Evolutionary conservation across 1,139 yeast genomes (phyloP).

Genomic region (Taphrina pruni): DNA sequence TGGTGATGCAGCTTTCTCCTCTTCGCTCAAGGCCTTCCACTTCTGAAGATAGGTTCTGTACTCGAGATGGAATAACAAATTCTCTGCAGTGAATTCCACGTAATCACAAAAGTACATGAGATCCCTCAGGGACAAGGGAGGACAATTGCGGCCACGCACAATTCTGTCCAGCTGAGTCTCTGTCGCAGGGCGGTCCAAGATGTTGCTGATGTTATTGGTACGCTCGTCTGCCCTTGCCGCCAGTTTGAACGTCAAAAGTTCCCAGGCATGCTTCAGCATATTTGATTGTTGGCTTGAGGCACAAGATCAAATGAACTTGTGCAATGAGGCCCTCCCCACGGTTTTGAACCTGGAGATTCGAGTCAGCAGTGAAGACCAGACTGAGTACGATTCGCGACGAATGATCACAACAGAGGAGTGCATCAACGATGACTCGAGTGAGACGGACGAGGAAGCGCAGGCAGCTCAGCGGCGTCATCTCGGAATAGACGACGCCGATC

Average conservation of each 20-base stretch:
- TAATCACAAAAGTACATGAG: slow-evolving; percentile 11
- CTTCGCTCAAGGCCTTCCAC: background rate
- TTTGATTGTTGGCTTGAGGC: background rate
- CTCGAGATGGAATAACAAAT: slow-evolving; percentile 6
- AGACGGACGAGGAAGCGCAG: background rate
- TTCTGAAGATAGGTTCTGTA: background rate
- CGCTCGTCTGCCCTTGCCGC: background rate
- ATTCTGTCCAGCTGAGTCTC: slow-evolving; percentile 5
- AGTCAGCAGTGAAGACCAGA: too few relatives aligned
- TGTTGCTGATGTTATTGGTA: background rate
- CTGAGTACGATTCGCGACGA: background rate
- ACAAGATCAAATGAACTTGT: too few relatives aligned
- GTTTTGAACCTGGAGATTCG: too few relatives aligned
- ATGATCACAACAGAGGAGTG: background rate
- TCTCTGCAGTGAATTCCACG: slow-evolving; percentile 8
- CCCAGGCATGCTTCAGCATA: slow-evolving; percentile 10
- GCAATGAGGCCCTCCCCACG: too few relatives aligned
- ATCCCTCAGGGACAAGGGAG: slow-evolving; percentile 12
- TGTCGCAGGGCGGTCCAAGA: background rate
- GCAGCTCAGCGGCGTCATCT: slow-evolving; percentile 1
- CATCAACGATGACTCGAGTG: background rate
- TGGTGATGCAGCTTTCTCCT: slow-evolving; percentile 4
- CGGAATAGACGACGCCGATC: background rate
- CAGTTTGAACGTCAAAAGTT: background rate
- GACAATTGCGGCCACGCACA: slow-evolving; percentile 1